Percentiles rank a stretch among this genome's conserved stretches.
phyloP scores from a whole-genome alignment of 2,329 filamentous ascomycete species.

The Colletotrichum melonis region DNA sequence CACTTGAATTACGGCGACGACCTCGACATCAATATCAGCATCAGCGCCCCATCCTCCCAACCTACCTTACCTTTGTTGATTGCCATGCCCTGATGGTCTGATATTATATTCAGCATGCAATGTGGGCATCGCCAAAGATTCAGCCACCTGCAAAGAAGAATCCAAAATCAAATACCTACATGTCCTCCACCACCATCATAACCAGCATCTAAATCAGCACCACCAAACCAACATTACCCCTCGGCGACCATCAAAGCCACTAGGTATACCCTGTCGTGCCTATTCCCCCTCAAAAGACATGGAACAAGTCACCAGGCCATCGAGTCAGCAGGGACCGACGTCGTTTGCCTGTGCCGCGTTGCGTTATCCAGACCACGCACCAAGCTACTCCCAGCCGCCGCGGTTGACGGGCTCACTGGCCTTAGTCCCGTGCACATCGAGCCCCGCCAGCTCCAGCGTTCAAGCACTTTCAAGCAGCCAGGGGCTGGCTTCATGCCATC shows the following conservation, averaged over 20 bases:
- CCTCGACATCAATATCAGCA: too few species aligned
- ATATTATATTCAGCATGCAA: too few species aligned
- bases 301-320: slow-evolving; percentile 5
- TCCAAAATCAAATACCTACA: too few species aligned
- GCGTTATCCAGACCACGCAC: background rate
- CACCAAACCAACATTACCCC: background rate
- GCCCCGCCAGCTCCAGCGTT: background rate
- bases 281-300: too few species aligned
- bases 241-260: background rate
- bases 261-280: background rate
- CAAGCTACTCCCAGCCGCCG: background rate
- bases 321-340: slow-evolving; percentile 8
- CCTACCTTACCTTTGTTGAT: too few species aligned
- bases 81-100: too few species aligned
- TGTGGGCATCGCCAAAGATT: too few species aligned
- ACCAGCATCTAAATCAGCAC: too few species aligned
- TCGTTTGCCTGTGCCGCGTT: background rate
- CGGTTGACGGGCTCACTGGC: background rate
- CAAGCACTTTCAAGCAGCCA: background rate
- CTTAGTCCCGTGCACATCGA: background rate
- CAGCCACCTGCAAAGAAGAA: too few species aligned
- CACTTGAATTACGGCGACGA: too few species aligned
- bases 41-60: too few species aligned
- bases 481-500: background rate
- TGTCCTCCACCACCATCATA: too few species aligned